Evolutionary conservation across 371 early-diverging fungal genomes (phyloP).

Genomic region (Amoeboradix gromovi): DNA sequence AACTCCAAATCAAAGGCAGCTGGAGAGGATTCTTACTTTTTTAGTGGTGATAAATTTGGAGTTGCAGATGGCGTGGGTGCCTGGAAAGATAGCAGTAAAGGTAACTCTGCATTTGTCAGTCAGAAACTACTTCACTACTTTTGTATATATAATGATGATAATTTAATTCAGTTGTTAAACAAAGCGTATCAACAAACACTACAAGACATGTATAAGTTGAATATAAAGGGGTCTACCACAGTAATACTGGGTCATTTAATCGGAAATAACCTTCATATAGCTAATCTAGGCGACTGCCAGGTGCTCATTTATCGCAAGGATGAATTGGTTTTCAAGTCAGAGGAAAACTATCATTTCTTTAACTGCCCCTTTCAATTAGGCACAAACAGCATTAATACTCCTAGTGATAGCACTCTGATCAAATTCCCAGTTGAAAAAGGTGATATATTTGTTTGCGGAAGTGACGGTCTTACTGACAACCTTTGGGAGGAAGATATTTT

Average conservation of each 20-base stretch:
- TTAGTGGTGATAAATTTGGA: neutral
- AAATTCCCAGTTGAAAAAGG: slow-evolving; percentile 35
- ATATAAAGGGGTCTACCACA: neutral
- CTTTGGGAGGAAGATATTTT: slow-evolving; percentile 18
- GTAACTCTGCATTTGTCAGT: neutral
- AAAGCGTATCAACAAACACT: neutral
- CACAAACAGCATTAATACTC: slow-evolving; percentile 13
- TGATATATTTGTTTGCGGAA: slow-evolving; percentile 21
- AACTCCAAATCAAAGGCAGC: neutral
- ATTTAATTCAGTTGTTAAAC: neutral
- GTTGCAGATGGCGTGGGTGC: neutral
- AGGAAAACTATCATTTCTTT: slow-evolving; percentile 33
- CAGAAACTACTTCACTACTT: neutral
- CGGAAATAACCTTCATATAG: slow-evolving; percentile 62
- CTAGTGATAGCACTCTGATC: slow-evolving; percentile 19
- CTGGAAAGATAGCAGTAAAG: neutral
- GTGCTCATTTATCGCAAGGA: slow-evolving; percentile 52
- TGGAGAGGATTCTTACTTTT: neutral
- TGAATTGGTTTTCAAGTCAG: slow-evolving; percentile 57
- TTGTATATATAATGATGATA: neutral
- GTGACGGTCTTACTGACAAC: slow-evolving; percentile 22
- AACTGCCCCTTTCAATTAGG: slow-evolving; percentile 26
- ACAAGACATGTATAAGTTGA: neutral
- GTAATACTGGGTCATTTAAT: slow-evolving; percentile 1
- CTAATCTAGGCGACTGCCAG: slow-evolving; percentile 79